Evolutionary conservation across 805 yeast genomes (phyloP).

Genomic region (Lipomyces yamanashiensis): DNA sequence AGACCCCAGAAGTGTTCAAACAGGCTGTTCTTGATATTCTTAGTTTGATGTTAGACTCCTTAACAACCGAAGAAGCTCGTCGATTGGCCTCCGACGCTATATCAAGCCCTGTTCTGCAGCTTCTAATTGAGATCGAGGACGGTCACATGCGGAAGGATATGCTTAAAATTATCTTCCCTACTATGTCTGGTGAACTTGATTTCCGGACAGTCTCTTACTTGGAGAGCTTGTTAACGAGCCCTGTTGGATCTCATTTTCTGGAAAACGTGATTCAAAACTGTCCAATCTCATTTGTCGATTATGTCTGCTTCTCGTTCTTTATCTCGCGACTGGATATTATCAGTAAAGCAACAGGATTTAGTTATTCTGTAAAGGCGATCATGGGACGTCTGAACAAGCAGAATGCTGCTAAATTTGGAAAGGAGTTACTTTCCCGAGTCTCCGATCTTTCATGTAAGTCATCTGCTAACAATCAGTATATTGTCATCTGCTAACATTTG

Average conservation of each 20-base stretch:
- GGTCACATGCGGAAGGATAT: constrained; percentile 54
- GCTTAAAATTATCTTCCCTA: constrained; percentile 26
- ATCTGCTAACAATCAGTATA: neutral
- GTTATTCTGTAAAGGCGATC: constrained; percentile 74
- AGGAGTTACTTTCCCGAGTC: constrained; percentile 11
- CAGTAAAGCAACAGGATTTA: constrained; percentile 82
- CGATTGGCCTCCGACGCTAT: constrained; percentile 76
- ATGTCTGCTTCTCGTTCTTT: constrained; percentile 74
- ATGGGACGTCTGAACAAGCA: constrained; percentile 51
- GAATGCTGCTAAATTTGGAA: constrained; percentile 6
- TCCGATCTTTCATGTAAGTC: constrained; percentile 23
- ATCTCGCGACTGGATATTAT: constrained; percentile 71
- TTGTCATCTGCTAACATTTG: neutral
- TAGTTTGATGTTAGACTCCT: constrained; percentile 46
- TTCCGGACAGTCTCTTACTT: constrained; percentile 56
- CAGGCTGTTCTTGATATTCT: constrained; percentile 60
- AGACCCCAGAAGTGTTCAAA: constrained; percentile 39
- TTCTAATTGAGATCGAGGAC: constrained; percentile 79
- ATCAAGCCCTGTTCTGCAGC: constrained; percentile 86
- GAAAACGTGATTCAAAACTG: constrained; percentile 70
- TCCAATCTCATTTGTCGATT: constrained; percentile 68
- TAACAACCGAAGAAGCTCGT: constrained; percentile 59
- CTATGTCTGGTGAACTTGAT: constrained; percentile 37
- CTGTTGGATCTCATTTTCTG: constrained; percentile 93
- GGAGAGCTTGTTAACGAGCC: constrained; percentile 79